phyloP scores from a whole-genome alignment of 345 rosid species.

The Aquilaria malaccensis region DNA sequence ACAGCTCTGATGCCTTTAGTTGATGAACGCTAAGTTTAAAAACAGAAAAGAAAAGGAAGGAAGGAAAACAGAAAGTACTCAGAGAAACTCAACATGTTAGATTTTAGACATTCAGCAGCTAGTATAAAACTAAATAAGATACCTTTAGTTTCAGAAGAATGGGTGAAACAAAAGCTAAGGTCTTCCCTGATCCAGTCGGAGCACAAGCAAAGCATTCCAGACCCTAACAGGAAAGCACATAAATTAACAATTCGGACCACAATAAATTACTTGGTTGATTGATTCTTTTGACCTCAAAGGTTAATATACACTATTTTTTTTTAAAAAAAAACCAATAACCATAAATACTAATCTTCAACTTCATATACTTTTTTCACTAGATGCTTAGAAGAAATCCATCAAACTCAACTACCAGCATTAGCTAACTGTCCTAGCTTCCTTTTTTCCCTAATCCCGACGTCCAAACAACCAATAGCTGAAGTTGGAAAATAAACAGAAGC shows the following conservation, averaged over 20 bases:
- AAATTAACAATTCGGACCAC: not conserved
- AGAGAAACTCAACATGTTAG: too few relatives aligned
- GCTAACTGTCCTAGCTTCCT: not conserved
- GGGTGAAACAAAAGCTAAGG: slow-evolving; percentile 85
- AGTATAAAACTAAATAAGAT: slow-evolving; percentile 1
- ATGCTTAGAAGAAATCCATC: not conserved
- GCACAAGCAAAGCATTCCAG: slow-evolving; percentile 97
- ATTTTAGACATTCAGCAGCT: not conserved
- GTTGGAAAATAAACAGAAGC: not conserved
- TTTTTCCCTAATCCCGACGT: not conserved
- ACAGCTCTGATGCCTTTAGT: slow-evolving; percentile 75
- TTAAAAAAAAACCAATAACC: not conserved
- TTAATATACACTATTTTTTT: not conserved
- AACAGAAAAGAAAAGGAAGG: slow-evolving; percentile 14
- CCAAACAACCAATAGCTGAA: not conserved
- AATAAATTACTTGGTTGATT: not conserved
- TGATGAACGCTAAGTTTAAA: slow-evolving; percentile 38
- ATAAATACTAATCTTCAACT: not conserved
- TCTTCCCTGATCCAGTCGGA: slow-evolving; percentile 96
- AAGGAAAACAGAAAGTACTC: not conserved
- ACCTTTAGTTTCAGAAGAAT: slow-evolving; percentile 96
- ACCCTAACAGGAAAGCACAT: slow-evolving; percentile 34
- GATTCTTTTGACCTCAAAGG: not conserved
- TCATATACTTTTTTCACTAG: slow-evolving; percentile 3
- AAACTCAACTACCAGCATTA: too few relatives aligned